Evolutionary conservation across 2,329 filamentous ascomycete species (phyloP).

Genomic region (Fulvia fulva): DNA sequence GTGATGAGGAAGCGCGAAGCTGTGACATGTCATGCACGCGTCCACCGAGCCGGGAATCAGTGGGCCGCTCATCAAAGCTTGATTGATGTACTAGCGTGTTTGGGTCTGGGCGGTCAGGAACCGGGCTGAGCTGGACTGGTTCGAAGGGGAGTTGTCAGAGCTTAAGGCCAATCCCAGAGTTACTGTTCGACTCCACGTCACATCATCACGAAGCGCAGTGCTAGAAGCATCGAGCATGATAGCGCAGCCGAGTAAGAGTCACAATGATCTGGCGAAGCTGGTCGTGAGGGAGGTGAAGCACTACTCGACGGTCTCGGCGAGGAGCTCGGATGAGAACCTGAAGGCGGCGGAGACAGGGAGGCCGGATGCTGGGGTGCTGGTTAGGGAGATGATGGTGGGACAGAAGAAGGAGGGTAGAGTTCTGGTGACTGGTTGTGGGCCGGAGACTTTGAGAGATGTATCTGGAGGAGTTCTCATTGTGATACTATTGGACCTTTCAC

Average conservation of each 20-base stretch:
- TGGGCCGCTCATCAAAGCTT: neutral
- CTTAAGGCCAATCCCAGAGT: slow-evolving; percentile 43
- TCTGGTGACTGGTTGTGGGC: slow-evolving; percentile 18
- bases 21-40: neutral
- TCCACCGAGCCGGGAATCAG: neutral
- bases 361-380: slow-evolving; percentile 7
- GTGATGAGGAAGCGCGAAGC: neutral
- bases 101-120: slow-evolving; percentile 23
- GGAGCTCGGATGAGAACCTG: neutral
- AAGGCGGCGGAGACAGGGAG: slow-evolving; percentile 3
- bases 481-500: neutral
- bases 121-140: slow-evolving; percentile 44
- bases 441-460: slow-evolving; percentile 13
- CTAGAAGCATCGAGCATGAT: neutral
- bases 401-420: slow-evolving; percentile 9
- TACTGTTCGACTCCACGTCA: slow-evolving; percentile 51
- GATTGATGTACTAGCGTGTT: too few species aligned
- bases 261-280: neutral
- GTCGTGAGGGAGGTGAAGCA: neutral
- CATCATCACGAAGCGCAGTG: slow-evolving; percentile 37
- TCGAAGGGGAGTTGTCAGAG: slow-evolving; percentile 47
- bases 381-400: slow-evolving; percentile 8
- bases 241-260: neutral
- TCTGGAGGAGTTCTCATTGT: slow-evolving; percentile 22
- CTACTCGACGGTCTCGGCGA: neutral